Evolutionary conservation across 805 yeast genomes (phyloP), one percentile per base, ranked within the genome.

Genomic region (Metschnikowia koreensis): DNA sequence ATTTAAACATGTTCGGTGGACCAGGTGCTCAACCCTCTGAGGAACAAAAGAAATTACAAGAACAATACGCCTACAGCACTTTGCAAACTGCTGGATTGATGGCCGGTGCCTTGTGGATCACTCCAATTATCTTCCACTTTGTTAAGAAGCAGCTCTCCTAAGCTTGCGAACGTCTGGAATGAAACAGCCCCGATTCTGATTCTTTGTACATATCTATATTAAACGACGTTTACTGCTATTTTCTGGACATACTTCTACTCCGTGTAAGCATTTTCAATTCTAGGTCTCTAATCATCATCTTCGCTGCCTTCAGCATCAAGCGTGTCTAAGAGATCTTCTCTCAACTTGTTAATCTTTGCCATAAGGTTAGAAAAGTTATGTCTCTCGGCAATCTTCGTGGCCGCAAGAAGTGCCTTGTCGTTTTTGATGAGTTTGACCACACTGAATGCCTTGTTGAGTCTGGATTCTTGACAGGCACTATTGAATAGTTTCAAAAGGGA

Each of bases 391-490:
- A 93, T 88, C 68, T 87, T 87, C 12, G 81, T 74, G 1, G 97
- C 97, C 0, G 97, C 97, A 50, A 77, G 79, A 55, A 92, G 71
- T 2, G 96, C 96, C 58, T 86, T 83, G 55, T 87, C 93, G 58
- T 83, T 86, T 59, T 83, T 81, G 59, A 93, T 74, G 61, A 87
- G 82, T 54, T 76, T 78, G 7, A 83, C 91, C 29, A 94, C 66
- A 34, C 86, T 83, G 55, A 82, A 73, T 1, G 96, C 94, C 66
- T 85, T 86, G 48, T 79, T 78, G 39, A 79, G 66, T 49, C 84
- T 80, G 40, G 82, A 80, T 22, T 83, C 86, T 16, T 82, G 75
- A 67, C 97, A 92, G 0, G 93, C 82, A 12, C 71, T 74, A 3
- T 87, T 92, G 65, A 92, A 83, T 52, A 89, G 75, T 61, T 87